Conservation (phyloP, 1,284 basidiomycete genomes). For the Neotropicomus parvogracilis region DNA sequence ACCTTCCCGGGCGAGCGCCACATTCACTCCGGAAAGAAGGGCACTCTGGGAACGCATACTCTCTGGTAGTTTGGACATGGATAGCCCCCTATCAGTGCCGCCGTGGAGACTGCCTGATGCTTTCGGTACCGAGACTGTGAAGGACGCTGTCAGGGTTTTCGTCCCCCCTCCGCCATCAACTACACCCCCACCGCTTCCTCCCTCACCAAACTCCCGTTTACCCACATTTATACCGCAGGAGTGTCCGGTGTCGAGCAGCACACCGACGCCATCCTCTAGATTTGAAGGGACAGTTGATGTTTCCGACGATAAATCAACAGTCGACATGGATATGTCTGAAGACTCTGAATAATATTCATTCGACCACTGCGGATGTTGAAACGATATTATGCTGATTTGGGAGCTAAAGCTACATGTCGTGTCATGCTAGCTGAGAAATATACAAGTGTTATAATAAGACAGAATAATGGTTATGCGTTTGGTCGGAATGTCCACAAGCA, state of each 20-base stretch:
- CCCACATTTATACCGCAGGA: slow-evolving; percentile 13
- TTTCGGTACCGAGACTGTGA: slow-evolving; percentile 5
- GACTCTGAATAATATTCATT: slow-evolving; percentile 20
- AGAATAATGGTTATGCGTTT: slow-evolving; percentile 6
- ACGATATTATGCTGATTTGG: slow-evolving; percentile 4
- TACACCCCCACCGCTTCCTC: slow-evolving; percentile 28
- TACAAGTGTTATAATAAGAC: slow-evolving; percentile 23
- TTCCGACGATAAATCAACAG: slow-evolving; percentile 9
- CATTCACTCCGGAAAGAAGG: slow-evolving; percentile 39
- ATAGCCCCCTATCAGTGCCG: slow-evolving; percentile 6
- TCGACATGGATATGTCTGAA: slow-evolving; percentile 33
- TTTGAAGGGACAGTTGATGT: not conserved
- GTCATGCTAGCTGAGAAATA: slow-evolving; percentile 23
- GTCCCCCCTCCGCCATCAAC: slow-evolving; percentile 27
- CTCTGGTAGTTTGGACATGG: slow-evolving; percentile 10
- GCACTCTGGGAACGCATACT: slow-evolving; percentile 40
- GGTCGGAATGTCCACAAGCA: slow-evolving; percentile 12
- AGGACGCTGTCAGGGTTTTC: not conserved
- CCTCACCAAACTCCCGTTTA: slow-evolving; percentile 9
- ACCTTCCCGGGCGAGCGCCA: slow-evolving; percentile 26
- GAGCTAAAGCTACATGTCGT: slow-evolving; percentile 26
- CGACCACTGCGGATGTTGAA: not conserved
- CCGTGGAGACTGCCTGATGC: slow-evolving; percentile 27
- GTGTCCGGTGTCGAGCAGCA: not conserved
- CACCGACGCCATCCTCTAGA: not conserved